Conservation (phyloP, 1,284 basidiomycete species). For the Rhizoctonia solani region DNA sequence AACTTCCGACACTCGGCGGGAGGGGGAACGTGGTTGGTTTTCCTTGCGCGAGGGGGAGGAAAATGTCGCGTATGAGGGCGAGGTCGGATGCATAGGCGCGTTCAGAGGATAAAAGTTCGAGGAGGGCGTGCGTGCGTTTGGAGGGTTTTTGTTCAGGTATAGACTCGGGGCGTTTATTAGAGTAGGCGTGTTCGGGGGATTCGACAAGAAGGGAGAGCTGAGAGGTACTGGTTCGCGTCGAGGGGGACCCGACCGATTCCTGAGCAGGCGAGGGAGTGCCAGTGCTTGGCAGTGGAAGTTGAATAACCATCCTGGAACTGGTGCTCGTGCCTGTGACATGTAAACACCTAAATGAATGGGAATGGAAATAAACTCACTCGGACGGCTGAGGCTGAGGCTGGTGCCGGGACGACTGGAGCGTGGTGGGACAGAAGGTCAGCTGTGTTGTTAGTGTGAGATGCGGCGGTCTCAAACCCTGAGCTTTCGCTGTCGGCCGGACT, state of each 20-base stretch:
- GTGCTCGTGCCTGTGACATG: not conserved
- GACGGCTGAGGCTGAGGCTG: not conserved
- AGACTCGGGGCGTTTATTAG: not conserved
- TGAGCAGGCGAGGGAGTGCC: not conserved
- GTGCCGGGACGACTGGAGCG: not conserved
- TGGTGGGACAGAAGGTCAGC: not conserved
- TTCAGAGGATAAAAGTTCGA: conserved; percentile 84
- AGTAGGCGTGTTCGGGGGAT: conserved; percentile 4
- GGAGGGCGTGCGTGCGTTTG: conserved; percentile 82
- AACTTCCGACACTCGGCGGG: conserved; percentile 15
- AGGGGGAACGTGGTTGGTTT: conserved; percentile 27
- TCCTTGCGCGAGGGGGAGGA: conserved; percentile 77
- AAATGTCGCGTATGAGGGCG: conserved; percentile 80
- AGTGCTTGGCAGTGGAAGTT: not conserved
- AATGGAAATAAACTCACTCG: too few relatives aligned
- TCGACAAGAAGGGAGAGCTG: conserved; percentile 23
- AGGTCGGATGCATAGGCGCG: conserved; percentile 87
- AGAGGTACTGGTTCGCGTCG: conserved; percentile 2
- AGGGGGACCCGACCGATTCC: not conserved
- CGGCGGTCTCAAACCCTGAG: conserved; percentile 26
- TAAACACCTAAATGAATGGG: not conserved
- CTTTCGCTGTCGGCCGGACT: conserved; percentile 11
- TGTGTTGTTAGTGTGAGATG: conserved; percentile 12
- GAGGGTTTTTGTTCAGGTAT: conserved; percentile 43
- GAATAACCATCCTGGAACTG: too few relatives aligned